These are phyloP conservation scores for Stephania cephalantha DNA, from an alignment of 164 flowering plant species.

Conservation along the genomic window DNA sequence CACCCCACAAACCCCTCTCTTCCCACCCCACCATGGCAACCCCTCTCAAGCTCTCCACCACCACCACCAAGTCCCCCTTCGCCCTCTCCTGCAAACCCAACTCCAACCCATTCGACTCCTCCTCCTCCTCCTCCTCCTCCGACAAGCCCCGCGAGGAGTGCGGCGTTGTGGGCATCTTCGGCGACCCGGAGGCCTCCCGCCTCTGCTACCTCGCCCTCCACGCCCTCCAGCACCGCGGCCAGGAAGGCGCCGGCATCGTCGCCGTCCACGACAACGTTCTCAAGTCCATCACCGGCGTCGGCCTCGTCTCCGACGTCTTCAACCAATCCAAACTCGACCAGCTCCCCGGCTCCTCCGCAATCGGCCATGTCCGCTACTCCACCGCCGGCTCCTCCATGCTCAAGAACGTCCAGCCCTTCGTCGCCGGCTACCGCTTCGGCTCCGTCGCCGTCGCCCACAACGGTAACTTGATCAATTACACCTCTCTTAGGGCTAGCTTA, in stretches of 20 bases:
- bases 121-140: conserved; percentile 16
- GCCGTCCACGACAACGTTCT: conserved; percentile 46
- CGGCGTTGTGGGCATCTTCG: conserved; percentile 91
- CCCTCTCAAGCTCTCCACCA: conserved; percentile 12
- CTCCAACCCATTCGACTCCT: neutral
- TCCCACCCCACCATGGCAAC: conserved; percentile 7
- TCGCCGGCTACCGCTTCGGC: conserved; percentile 78
- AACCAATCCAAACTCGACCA: conserved; percentile 56
- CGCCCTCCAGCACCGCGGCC: conserved; percentile 91
- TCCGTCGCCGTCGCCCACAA: conserved; percentile 91
- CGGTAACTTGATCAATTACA: conserved; percentile 84
- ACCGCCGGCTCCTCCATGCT: conserved; percentile 91
- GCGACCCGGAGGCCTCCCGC: conserved; percentile 88
- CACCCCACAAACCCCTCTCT: neutral
- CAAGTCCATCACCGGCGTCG: conserved; percentile 73
- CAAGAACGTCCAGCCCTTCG: conserved; percentile 93
- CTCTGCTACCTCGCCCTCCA: conserved; percentile 84
- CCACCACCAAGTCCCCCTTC: neutral
- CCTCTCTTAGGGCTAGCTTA: conserved; percentile 43
- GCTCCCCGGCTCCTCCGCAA: conserved; percentile 63
- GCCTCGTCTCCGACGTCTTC: conserved; percentile 86
- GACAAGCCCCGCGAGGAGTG: conserved; percentile 87
- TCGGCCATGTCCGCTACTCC: conserved; percentile 92
- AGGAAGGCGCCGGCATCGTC: conserved; percentile 95
- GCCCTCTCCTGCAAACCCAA: neutral